Percentiles rank a stretch among this genome's conserved stretches.
Evolutionary conservation across 176 grass and related monocot species (phyloP).

Genomic region (Eremochloa ophiuroides): DNA sequence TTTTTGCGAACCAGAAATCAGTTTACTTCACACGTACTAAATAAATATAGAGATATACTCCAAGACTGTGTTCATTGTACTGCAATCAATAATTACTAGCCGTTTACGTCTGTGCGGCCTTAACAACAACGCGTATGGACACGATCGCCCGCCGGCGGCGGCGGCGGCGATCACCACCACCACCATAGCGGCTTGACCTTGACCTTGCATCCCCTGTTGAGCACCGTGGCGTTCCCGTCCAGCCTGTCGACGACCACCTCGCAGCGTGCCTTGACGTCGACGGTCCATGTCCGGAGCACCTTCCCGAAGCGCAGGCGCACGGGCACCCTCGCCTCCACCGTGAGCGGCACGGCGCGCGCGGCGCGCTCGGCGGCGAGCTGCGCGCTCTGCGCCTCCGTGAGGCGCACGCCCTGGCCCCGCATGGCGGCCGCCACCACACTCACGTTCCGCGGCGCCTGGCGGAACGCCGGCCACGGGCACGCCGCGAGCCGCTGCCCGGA

Average conservation of each 20-base stretch:
- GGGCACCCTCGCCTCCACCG: slow-evolving; percentile 38
- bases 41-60: no score
- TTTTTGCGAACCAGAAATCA: no score
- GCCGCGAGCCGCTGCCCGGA: slow-evolving; percentile 30
- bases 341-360: slow-evolving; percentile 40
- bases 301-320: slow-evolving; percentile 51
- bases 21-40: no score
- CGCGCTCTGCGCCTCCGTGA: slow-evolving; percentile 12
- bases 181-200: slow-evolving; percentile 47
- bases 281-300: slow-evolving; percentile 61
- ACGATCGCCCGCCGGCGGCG: not conserved
- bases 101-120: no score
- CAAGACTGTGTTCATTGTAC: no score
- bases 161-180: slow-evolving; percentile 35
- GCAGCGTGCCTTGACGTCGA: slow-evolving; percentile 59
- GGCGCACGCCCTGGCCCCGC: slow-evolving; percentile 7
- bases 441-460: slow-evolving; percentile 51
- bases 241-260: slow-evolving; percentile 63
- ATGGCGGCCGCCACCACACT: slow-evolving; percentile 40
- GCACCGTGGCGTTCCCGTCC: not conserved
- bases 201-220: slow-evolving; percentile 27
- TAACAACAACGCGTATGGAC: not conserved
- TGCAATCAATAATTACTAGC: no score
- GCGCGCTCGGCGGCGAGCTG: slow-evolving; percentile 21
- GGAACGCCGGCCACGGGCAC: slow-evolving; percentile 63